Evolutionary conservation across 2,329 filamentous ascomycete genomes (phyloP), one percentile per base, ranked within the genome.

Genomic region (Talaromyces amestolkiae): DNA sequence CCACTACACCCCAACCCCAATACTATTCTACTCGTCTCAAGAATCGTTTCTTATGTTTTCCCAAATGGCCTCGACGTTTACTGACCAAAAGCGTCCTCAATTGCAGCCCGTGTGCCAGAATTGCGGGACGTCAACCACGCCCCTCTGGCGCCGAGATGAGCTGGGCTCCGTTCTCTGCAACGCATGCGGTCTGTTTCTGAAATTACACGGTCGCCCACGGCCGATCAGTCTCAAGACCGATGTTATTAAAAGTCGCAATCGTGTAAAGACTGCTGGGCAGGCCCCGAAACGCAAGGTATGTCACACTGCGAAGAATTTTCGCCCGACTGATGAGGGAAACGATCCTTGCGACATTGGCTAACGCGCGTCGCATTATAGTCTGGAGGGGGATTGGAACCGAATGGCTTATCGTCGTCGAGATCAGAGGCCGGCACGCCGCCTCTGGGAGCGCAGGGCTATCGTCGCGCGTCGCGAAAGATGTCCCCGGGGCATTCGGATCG

Each of bases 231-330:
- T 99, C 73, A 99, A 99, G 85, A 98, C 95, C 58, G 95, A 99
- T 83, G 94, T 98, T 71, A 99, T 99, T 83, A 99, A 99, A 84
- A 97, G 93, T 83, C 92, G 95, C 74, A 99, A 99, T 81, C 89
- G 95, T 70, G 94, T 98, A 72, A 98, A 98, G 84, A 95, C 93
- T 63, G 87, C 91, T 9, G 91, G 83, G 2, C 86, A 93, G 73
- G 86, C 91, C 68, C 88, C 89, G 56, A 91, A 92, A 73, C 93
- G 93, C 80, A 96, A 96, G 89, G 92, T 92, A 81, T 74, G 80
- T 75, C 58, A n/a, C 45, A 37, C 19, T 17, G 54, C 41, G 64
- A 67, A 71, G 71, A 70, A 70, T 68, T 73, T 73, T 74, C 70
- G 63, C 63, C 65, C 63, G 35, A 62, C 60, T 65, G 64, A 63